phyloP scores from a whole-genome alignment of 176 grass and related monocot species.

The Hsuehochloa calcarea region DNA sequence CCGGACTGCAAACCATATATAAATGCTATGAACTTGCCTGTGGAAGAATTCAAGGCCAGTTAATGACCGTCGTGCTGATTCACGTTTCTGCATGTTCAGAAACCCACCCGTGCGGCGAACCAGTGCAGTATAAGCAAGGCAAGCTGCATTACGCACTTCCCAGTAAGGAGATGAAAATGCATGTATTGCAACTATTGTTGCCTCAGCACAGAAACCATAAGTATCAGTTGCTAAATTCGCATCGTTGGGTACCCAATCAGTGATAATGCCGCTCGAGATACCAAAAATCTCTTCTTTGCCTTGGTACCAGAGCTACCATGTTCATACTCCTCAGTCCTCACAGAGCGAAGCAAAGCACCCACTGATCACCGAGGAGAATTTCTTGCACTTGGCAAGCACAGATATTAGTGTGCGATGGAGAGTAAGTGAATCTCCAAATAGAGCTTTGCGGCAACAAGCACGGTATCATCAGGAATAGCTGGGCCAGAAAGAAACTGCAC shows the following conservation, averaged over 20 bases:
- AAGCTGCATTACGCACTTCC: constrained; percentile 92
- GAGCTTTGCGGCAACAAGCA: constrained; percentile 46
- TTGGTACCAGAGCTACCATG: constrained; percentile 61
- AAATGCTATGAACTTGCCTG: constrained; percentile 57
- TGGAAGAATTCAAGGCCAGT: constrained; percentile 97
- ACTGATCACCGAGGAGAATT: constrained; percentile 47
- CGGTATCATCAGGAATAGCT: constrained; percentile 30
- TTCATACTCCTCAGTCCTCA: constrained; percentile 75
- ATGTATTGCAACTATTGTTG: constrained; percentile 77
- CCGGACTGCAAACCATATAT: constrained; percentile 7
- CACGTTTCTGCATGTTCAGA: constrained; percentile 80
- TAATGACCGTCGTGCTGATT: constrained; percentile 76
- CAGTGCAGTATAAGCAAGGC: constrained; percentile 86
- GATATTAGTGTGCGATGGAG: constrained; percentile 90
- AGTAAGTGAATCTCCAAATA: constrained; percentile 94
- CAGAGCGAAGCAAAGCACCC: constrained; percentile 66
- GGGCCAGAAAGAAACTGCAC: constrained; percentile 53
- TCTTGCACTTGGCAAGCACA: constrained; percentile 65
- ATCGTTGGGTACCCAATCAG: constrained; percentile 89
- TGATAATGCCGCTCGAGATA: constrained; percentile 73
- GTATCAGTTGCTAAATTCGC: constrained; percentile 84
- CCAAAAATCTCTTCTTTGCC: constrained; percentile 70
- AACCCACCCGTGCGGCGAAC: constrained; percentile 92
- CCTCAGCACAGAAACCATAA: constrained; percentile 92
- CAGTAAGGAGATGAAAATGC: constrained; percentile 97